phyloP scores from a whole-genome alignment of 2,329 filamentous ascomycete species.

The Nothophaeocryptopus gaeumannii region DNA sequence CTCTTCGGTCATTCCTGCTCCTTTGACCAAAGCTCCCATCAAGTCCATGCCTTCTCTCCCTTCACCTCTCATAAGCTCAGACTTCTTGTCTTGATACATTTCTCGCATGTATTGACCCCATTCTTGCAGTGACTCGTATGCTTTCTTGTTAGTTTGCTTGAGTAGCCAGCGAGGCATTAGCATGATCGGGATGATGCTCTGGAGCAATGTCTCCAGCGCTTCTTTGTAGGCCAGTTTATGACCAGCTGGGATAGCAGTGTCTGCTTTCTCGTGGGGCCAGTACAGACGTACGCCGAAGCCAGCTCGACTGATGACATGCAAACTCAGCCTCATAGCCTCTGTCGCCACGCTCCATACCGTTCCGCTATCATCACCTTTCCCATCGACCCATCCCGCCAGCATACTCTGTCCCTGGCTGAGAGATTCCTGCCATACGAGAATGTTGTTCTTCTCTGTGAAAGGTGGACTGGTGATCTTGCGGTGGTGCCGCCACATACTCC shows the following conservation, averaged over 20 bases:
- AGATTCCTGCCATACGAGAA: slow-evolving; percentile 62
- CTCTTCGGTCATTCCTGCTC: slow-evolving; percentile 38
- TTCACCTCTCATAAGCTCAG: slow-evolving; percentile 41
- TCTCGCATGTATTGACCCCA: slow-evolving; percentile 69
- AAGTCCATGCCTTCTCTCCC: slow-evolving; percentile 52
- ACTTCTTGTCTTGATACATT: slow-evolving; percentile 61
- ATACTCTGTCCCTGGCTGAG: slow-evolving; percentile 63
- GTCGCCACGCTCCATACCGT: slow-evolving; percentile 58
- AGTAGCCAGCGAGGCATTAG: slow-evolving; percentile 59
- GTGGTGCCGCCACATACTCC: slow-evolving; percentile 67
- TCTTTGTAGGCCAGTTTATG: slow-evolving; percentile 65
- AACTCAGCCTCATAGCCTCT: slow-evolving; percentile 63
- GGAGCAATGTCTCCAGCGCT: slow-evolving; percentile 59
- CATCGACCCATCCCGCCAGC: slow-evolving; percentile 56
- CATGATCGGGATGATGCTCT: slow-evolving; percentile 62
- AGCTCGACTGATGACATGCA: slow-evolving; percentile 64
- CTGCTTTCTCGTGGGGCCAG: slow-evolving; percentile 57
- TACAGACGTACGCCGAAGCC: slow-evolving; percentile 63
- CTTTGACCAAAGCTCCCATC: slow-evolving; percentile 53
- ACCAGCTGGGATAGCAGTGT: slow-evolving; percentile 42
- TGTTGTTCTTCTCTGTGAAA: slow-evolving; percentile 75
- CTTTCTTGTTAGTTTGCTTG: slow-evolving; percentile 49
- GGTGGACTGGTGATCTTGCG: slow-evolving; percentile 68
- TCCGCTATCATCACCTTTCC: slow-evolving; percentile 39
- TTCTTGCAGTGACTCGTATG: slow-evolving; percentile 58